Conservation (phyloP, 495 filamentous ascomycete species). For the Aspergillus cavernicola region DNA sequence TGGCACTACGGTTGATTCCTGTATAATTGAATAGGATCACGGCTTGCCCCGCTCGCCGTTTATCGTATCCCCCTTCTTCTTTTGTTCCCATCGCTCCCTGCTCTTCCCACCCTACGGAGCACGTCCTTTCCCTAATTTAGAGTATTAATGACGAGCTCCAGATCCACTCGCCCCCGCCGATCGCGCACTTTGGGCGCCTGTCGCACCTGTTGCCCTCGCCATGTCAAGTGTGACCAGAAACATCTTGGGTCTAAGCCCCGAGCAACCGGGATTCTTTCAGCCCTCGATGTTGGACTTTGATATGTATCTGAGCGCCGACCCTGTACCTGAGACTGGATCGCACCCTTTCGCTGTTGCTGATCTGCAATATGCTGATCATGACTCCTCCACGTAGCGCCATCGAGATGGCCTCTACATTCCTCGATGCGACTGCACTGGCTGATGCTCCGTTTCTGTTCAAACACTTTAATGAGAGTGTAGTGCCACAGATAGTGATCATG, state of each 20-base stretch:
- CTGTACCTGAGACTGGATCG: background rate
- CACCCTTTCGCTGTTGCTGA: background rate
- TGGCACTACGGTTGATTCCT: no score
- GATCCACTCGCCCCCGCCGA: slow-evolving; percentile 21
- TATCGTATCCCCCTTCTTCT: no score
- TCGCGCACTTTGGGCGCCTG: slow-evolving; percentile 27
- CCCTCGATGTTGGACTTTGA: slow-evolving; percentile 17
- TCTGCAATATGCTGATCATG: background rate
- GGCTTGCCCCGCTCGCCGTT: no score
- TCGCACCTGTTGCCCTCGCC: slow-evolving; percentile 27
- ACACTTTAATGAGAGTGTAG: slow-evolving; percentile 33
- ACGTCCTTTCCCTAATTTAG: background rate
- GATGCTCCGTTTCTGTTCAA: slow-evolving; percentile 28
- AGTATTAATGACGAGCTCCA: slow-evolving; percentile 15
- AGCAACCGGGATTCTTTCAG: slow-evolving; percentile 16
- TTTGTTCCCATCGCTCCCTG: no score
- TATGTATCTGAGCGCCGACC: background rate
- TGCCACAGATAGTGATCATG: slow-evolving; percentile 31
- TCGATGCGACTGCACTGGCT: slow-evolving; percentile 15
- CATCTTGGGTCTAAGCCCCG: slow-evolving; percentile 27
- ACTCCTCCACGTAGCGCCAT: slow-evolving; percentile 1
- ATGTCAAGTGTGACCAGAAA: no score
- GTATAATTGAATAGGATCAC: no score
- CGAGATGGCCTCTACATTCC: background rate
- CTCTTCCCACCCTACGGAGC: no score